Conservation (phyloP, 23 red algal genomes). For the Gracilaria domingensis region DNA sequence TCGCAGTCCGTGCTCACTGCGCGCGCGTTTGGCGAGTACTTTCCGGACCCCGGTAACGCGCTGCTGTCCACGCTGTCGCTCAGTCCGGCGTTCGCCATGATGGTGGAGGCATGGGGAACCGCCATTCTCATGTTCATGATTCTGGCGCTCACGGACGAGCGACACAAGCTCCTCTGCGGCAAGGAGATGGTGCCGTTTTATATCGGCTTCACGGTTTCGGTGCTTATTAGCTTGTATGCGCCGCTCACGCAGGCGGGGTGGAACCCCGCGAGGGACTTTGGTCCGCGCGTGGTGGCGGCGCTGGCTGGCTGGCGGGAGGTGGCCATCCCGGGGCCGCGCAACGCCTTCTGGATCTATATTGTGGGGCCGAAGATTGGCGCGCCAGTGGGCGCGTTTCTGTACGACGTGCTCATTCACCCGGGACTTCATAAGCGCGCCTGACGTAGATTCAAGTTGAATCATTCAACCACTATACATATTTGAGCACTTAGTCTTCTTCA, state of each 20-base stretch:
- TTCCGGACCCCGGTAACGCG: conserved; percentile 53
- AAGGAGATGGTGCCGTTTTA: conserved; percentile 84
- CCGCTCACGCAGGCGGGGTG: conserved; percentile 74
- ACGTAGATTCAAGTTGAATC: too few species aligned
- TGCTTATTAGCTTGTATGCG: conserved; percentile 70
- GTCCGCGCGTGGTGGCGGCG: conserved; percentile 74
- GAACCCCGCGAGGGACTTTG: conserved; percentile 91
- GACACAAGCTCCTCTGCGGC: conserved; percentile 51
- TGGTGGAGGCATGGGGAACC: conserved; percentile 82
- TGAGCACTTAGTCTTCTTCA: too few species aligned
- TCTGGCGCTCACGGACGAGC: conserved; percentile 70
- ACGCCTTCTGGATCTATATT: conserved; percentile 85
- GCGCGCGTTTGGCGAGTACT: conserved; percentile 73
- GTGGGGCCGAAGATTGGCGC: conserved; percentile 78
- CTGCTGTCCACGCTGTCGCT: conserved; percentile 18
- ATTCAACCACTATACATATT: too few species aligned
- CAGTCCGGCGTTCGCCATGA: conserved; percentile 39
- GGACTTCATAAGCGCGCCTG: conserved; percentile 12
- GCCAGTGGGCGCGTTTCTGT: conserved; percentile 74
- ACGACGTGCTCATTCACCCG: conserved; percentile 69
- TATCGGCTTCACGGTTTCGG: conserved; percentile 82
- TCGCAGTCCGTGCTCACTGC: conserved; percentile 39
- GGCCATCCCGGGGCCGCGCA: conserved; percentile 79
- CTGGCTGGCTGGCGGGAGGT: conserved; percentile 73
- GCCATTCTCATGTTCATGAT: conserved; percentile 82